Base-by-base conservation (phyloP, 2,329 filamentous ascomycete species). In the Trichophaea hybrida region DNA sequence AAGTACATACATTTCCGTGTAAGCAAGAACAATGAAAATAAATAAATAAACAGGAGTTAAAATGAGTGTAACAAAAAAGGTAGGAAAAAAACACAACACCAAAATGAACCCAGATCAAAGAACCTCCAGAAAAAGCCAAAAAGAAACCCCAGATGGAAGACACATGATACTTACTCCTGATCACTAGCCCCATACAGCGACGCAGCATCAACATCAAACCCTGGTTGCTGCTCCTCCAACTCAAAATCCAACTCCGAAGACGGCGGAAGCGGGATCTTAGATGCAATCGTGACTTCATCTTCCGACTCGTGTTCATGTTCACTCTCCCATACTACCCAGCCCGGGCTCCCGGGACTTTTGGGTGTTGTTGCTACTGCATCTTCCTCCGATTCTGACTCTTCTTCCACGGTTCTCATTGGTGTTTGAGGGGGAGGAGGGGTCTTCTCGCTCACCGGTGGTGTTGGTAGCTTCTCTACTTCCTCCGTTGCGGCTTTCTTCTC, bases 401-500 rank as follows among this genome's bases (percentile, higher is more conserved):
- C 31, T 64, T 65, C 33, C 61, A 52, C 6, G 62, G 61, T 10
- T 61, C 61, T 24, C 24, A 24, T 24, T 24, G 24, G 24, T 24
- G 24, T 1, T 24, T 24, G 24, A 24, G 24, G 24, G 24, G 24
- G 24, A 24, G 24, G 24, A 24, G 24, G 24, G 24, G 24, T 24
- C 24, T 24, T 24, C 24, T 24, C 24, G 24, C 24, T 24, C 24
- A 24, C 24, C n/a, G 53, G 51, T 44, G 63, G 44, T 7, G 51
- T 64, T 8, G 57, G 55, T 8, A 57, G 7, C 55, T 59, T 64
- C 38, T 51, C 57, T 31, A 6, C n/a, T n/a, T 43, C 55, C 13
- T 37, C 49, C 31, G 55, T 60, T 32, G 40, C 53, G 13, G 24
- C 7, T 12, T 49, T 43, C 24, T 24, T 24, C 17, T 40, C 44